phyloP scores from a whole-genome alignment of 208 protist species.

The Trypanosoma mega region DNA sequence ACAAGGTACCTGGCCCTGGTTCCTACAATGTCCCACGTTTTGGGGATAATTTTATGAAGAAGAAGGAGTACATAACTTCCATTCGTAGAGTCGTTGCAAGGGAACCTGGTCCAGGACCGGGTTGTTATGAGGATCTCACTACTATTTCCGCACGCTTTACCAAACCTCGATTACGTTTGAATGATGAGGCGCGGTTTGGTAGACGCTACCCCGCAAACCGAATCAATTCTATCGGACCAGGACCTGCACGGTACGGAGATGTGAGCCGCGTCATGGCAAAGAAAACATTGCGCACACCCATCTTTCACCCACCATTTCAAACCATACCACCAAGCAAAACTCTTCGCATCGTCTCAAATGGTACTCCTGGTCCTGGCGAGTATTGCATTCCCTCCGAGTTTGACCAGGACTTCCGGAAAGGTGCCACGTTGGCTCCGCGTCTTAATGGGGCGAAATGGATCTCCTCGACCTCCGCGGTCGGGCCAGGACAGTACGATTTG shows the following conservation, averaged over 20 bases:
- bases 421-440: constrained; percentile 44
- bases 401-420: constrained; percentile 72
- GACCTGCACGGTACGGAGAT: constrained; percentile 52
- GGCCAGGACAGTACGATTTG: constrained; percentile 19
- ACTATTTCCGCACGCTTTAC: constrained; percentile 57
- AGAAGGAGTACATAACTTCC: constrained; percentile 36
- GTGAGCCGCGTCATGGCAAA: constrained; percentile 49
- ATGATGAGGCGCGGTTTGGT: constrained; percentile 55
- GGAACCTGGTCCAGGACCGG: constrained; percentile 43
- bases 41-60: constrained; percentile 36
- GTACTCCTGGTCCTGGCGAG: neutral
- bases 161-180: constrained; percentile 26
- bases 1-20: constrained; percentile 47
- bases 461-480: neutral
- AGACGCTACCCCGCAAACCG: constrained; percentile 36
- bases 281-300: constrained; percentile 48
- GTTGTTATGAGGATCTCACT: constrained; percentile 74
- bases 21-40: constrained; percentile 46
- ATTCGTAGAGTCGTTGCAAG: constrained; percentile 25
- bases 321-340: neutral
- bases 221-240: constrained; percentile 33
- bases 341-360: neutral
- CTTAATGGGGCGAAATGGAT: neutral
- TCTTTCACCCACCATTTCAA: constrained; percentile 33
- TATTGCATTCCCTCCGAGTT: constrained; percentile 71